Percentiles rank a stretch among this genome's conserved stretches.
Conservation (phyloP, 768 basidiomycete species). For the Psilocybe subaeruginosa region DNA sequence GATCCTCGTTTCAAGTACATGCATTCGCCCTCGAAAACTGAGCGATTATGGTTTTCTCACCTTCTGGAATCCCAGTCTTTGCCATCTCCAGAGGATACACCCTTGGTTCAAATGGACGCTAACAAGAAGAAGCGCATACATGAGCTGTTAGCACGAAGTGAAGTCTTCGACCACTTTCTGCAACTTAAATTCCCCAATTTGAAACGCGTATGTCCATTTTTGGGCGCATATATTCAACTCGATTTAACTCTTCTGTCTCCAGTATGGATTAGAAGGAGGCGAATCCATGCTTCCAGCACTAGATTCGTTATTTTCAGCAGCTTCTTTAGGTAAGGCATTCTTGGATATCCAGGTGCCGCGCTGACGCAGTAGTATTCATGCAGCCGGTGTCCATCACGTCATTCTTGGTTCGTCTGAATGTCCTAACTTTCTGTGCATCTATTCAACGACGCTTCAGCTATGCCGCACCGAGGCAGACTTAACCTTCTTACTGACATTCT, state of each 20-base stretch:
- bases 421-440: too few species aligned
- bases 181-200: conserved; percentile 89
- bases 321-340: conserved; percentile 51
- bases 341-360: too few species aligned
- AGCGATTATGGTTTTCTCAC: conserved; percentile 88
- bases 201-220: conserved; percentile 53
- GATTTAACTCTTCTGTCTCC: conserved; percentile 19
- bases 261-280: conserved; percentile 90
- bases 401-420: conserved; percentile 47
- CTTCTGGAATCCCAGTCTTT: conserved; percentile 69
- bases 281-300: conserved; percentile 94
- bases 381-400: conserved; percentile 69
- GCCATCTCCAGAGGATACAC: conserved; percentile 36
- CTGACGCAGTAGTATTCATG: neutral
- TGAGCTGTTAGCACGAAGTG: conserved; percentile 69
- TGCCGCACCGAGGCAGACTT: conserved; percentile 88
- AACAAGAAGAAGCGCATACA: conserved; percentile 62
- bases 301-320: conserved; percentile 71
- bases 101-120: conserved; percentile 29
- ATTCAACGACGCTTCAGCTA: conserved; percentile 40
- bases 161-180: conserved; percentile 83
- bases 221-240: neutral
- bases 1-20: conserved; percentile 52
- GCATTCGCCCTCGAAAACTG: conserved; percentile 86
- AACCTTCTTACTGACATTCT: conserved; percentile 84